These are phyloP conservation scores for Hymenoscyphus albidus DNA, from an alignment of 2,329 filamentous ascomycete species.

Conservation along the genomic window DNA sequence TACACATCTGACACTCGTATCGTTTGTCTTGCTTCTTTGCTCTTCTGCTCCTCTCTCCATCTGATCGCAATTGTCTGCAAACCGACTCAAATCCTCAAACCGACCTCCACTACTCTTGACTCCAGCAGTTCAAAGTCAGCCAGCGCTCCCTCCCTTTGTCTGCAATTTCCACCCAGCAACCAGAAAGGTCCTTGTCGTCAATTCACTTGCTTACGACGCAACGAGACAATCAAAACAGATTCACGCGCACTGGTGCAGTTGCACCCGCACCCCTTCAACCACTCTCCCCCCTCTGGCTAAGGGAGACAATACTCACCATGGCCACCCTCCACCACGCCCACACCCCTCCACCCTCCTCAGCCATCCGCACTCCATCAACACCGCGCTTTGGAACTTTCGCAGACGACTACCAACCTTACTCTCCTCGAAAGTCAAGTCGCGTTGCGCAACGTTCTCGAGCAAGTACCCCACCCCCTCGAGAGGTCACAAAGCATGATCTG, in stretches of 20 bases:
- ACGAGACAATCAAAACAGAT: not conserved
- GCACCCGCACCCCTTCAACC: not conserved
- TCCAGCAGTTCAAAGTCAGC: no score
- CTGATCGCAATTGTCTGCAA: not conserved
- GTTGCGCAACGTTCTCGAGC: slow-evolving; percentile 51
- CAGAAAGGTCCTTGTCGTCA: not conserved
- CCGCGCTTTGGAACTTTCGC: slow-evolving; percentile 60
- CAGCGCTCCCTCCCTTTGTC: no score
- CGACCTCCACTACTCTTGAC: not conserved
- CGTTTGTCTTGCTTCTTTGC: not conserved
- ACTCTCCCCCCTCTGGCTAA: not conserved
- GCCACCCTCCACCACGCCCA: slow-evolving; percentile 34
- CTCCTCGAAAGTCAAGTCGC: slow-evolving; percentile 65
- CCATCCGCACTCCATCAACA: slow-evolving; percentile 63
- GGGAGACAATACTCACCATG: slow-evolving; percentile 22
- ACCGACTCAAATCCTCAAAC: not conserved
- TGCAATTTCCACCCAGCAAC: not conserved
- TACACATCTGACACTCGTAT: slow-evolving; percentile 1
- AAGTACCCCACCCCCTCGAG: slow-evolving; percentile 51
- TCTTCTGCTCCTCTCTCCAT: not conserved
- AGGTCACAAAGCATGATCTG: slow-evolving; percentile 25
- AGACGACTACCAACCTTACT: slow-evolving; percentile 70
- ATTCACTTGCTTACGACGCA: not conserved
- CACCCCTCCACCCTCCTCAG: slow-evolving; percentile 57
- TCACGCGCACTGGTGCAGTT: not conserved